Conservation (phyloP, 768 basidiomycete species). For the Neoboletus subvelutipes region DNA sequence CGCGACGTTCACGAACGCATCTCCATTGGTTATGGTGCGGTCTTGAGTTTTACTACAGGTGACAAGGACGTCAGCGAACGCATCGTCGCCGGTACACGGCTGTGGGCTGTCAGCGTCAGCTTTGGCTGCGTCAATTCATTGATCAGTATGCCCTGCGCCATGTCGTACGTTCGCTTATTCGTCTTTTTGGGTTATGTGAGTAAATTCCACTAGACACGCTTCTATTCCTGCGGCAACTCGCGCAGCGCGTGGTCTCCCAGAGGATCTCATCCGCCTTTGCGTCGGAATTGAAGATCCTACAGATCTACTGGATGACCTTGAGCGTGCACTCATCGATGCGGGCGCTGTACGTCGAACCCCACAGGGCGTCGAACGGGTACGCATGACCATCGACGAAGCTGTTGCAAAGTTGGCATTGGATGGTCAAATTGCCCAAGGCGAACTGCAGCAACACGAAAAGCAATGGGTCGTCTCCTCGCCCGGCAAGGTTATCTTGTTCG, state of each 20-base stretch:
- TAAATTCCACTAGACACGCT: slow-evolving; percentile 61
- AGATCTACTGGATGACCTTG: slow-evolving; percentile 93
- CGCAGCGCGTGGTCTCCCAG: slow-evolving; percentile 95
- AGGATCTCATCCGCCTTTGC: slow-evolving; percentile 95
- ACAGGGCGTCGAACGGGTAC: slow-evolving; percentile 40
- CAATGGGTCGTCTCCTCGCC: slow-evolving; percentile 94
- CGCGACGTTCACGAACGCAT: slow-evolving; percentile 88
- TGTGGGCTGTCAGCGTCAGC: slow-evolving; percentile 98
- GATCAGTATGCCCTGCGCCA: slow-evolving; percentile 98
- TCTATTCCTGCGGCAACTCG: slow-evolving; percentile 96
- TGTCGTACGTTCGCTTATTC: slow-evolving; percentile 77
- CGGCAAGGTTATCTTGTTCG: slow-evolving; percentile 97
- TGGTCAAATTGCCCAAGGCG: slow-evolving; percentile 17
- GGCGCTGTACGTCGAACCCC: slow-evolving; percentile 74
- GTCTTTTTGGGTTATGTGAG: neutral
- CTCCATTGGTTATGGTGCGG: slow-evolving; percentile 89
- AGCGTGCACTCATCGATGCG: slow-evolving; percentile 86
- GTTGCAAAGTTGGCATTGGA: slow-evolving; percentile 63
- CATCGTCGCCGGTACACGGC: slow-evolving; percentile 86
- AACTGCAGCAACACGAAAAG: slow-evolving; percentile 31
- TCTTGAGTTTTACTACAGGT: slow-evolving; percentile 92
- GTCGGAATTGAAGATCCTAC: slow-evolving; percentile 96
- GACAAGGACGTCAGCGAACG: slow-evolving; percentile 88
- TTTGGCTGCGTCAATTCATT: slow-evolving; percentile 98
- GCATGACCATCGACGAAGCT: slow-evolving; percentile 55